A percentile compares a stretch with the other conserved stretches of the same genome.
These are phyloP conservation scores for Adiantum capillusveneris DNA, from an alignment of 75 land plant genomes.

Conservation along the genomic window DNA sequence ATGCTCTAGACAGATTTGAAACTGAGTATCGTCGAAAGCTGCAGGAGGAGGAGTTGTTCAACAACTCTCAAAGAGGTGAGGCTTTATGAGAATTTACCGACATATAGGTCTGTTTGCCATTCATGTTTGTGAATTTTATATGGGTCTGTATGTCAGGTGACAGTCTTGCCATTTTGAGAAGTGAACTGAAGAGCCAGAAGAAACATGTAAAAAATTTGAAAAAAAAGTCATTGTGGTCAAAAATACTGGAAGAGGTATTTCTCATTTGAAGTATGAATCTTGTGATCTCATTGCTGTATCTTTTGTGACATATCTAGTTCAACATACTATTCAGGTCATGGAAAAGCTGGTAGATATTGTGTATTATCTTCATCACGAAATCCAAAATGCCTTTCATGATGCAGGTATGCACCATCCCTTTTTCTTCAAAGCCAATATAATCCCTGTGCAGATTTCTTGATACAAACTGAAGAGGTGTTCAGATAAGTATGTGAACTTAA, in stretches of 20 bases:
- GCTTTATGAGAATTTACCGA: too few relatives aligned
- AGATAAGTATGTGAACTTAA: too few relatives aligned
- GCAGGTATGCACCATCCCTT: constrained; percentile 29
- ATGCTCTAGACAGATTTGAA: constrained; percentile 82
- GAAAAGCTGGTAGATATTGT: constrained; percentile 85
- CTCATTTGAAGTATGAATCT: not conserved
- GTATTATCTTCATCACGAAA: constrained; percentile 52
- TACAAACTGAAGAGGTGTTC: too few relatives aligned
- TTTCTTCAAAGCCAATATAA: too few relatives aligned
- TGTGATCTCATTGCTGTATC: too few relatives aligned
- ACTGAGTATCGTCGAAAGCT: constrained; percentile 75
- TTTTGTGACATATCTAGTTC: too few relatives aligned
- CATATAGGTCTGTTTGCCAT: not conserved
- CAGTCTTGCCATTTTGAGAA: constrained; percentile 45
- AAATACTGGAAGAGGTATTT: constrained; percentile 75
- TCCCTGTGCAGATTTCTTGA: too few relatives aligned
- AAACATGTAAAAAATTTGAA: constrained; percentile 75
- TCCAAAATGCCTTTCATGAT: constrained; percentile 43
- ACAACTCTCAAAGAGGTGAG: constrained; percentile 59
- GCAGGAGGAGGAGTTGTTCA: constrained; percentile 61
- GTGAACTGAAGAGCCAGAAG: constrained; percentile 69
- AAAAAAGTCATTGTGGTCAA: constrained; percentile 90
- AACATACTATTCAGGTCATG: constrained; percentile 49
- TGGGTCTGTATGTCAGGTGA: constrained; percentile 42
- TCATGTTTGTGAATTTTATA: not conserved